A percentile compares a stretch with the other conserved stretches of the same genome.
phyloP scores from a whole-genome alignment of 164 flowering plant species.

The Stephania japonica region DNA sequence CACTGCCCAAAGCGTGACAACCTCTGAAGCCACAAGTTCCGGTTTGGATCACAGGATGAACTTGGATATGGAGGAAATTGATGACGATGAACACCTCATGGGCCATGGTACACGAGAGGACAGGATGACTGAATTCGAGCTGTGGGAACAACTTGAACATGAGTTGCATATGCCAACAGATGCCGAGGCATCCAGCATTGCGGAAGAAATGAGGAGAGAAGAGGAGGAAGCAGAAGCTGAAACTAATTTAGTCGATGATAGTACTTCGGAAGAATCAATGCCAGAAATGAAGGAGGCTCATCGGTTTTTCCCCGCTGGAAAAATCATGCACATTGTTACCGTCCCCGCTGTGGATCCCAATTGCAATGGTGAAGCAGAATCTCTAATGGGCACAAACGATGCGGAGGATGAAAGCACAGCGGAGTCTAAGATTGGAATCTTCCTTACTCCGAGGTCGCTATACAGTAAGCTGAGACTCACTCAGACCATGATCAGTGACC shows the following conservation, averaged over 20 bases:
- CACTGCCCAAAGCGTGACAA: conserved; percentile 25
- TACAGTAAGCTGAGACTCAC: conserved; percentile 86
- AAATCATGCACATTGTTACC: conserved; percentile 76
- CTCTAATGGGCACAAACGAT: conserved; percentile 17
- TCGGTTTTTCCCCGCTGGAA: conserved; percentile 88
- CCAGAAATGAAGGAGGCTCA: conserved; percentile 66
- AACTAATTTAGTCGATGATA: conserved; percentile 43
- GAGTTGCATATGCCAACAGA: conserved; percentile 45
- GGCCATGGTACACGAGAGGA: conserved; percentile 41
- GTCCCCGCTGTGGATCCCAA: conserved; percentile 22
- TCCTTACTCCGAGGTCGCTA: conserved; percentile 62
- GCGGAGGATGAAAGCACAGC: conserved; percentile 7
- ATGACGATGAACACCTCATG: conserved; percentile 39
- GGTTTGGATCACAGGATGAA: conserved; percentile 24
- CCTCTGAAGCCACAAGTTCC: conserved; percentile 35
- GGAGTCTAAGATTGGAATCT: conserved; percentile 57
- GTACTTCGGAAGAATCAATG: conserved; percentile 31
- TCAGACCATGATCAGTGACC: conserved; percentile 82
- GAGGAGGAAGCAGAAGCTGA: conserved; percentile 81
- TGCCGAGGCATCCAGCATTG: conserved; percentile 38
- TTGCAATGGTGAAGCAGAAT: conserved; percentile 20
- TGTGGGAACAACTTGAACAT: conserved; percentile 90
- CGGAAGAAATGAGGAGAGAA: conserved; percentile 65
- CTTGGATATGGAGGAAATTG: conserved; percentile 21
- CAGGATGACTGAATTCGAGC: conserved; percentile 68